Base-by-base conservation (phyloP, 192 early-diverging fungal species). In the Lobosporangium transversale region DNA sequence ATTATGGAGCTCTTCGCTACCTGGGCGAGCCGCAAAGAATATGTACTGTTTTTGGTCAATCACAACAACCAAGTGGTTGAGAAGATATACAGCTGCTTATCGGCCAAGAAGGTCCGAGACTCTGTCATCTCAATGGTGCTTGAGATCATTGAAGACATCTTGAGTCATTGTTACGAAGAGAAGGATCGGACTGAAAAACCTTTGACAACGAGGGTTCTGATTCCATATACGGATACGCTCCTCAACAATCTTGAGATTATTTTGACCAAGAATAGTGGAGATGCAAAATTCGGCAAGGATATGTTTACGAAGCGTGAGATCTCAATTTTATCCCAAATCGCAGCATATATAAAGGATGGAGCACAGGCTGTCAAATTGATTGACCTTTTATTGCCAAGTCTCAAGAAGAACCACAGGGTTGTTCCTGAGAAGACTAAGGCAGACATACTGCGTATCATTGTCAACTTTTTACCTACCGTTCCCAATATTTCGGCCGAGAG, bases 401-500 rank as follows among this genome's bases (percentile, higher is more conserved):
- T 96, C 32, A 90, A 91, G 59, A 88, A 89, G 43, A 89, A 89
- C 24, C 66, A 87, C 50, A 82, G 85, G 33, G 35, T 84, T 3
- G 90, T 98, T 9, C 85, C 93, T 0, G 95, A 97, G 78, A 76
- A 82, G 33, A 89, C 89, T 32, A 98, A 98, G 79, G 82, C 85
- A 3, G 85, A 98, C 51, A 94, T 99, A 32, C 82, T 98, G 27
- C 60, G 80, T 12, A 94, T 97, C 40, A 89, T 95, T 78, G 74
- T 78, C 32, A 84, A 90, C 55, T 96, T 96, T 70, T 63, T 97
- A 17, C 89, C 88, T 2, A 75, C 94, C n/a, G 86, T 98, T 24
- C 90, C 88, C 11, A 82, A 76, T 18, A 73, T 84, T 32, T 53
- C 54, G 7, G 42, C 57, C 7, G 68, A 66, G n/a, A 65, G 70